Percentiles rank a stretch among this genome's conserved stretches.
Conservation (phyloP, 257 asterid species). For the Catharanthus roseus region DNA sequence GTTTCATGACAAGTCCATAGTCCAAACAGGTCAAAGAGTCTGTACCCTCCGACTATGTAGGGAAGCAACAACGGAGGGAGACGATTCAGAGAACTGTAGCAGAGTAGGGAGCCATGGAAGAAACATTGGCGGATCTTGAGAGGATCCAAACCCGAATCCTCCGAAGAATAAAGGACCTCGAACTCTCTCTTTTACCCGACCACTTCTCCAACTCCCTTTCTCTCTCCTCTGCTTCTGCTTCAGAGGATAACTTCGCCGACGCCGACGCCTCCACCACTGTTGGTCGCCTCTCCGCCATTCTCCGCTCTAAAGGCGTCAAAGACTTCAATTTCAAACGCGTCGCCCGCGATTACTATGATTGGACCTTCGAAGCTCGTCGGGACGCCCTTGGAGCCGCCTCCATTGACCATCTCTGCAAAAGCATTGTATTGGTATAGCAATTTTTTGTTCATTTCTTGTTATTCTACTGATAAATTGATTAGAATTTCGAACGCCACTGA, state of each 20-base stretch:
- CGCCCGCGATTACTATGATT: constrained; percentile 65
- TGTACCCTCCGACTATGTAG: too few species aligned
- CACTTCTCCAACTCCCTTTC: constrained; percentile 28
- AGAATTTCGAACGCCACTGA: not conserved
- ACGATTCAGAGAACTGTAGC: not conserved
- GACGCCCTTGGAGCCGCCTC: constrained; percentile 78
- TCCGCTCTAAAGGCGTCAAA: constrained; percentile 43
- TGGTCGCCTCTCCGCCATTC: constrained; percentile 67
- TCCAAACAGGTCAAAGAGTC: too few species aligned
- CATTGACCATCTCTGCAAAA: constrained; percentile 89
- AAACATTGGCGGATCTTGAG: constrained; percentile 54
- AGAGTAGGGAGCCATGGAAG: constrained; percentile 32
- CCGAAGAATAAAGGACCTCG: constrained; percentile 53
- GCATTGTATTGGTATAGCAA: constrained; percentile 78
- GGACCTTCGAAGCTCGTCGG: constrained; percentile 76
- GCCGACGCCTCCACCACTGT: constrained; percentile 48
- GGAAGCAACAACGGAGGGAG: too few species aligned
- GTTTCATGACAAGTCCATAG: too few species aligned
- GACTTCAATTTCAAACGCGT: constrained; percentile 83
- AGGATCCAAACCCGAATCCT: constrained; percentile 59
- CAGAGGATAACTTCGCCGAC: constrained; percentile 17
- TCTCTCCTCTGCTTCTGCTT: constrained; percentile 23
- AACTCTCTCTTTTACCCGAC: constrained; percentile 35
- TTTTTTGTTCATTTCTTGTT: not conserved
- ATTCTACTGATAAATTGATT: constrained; percentile 1